phyloP scores from a whole-genome alignment of 305 asterid species.

The Fraxinus paxiana region DNA sequence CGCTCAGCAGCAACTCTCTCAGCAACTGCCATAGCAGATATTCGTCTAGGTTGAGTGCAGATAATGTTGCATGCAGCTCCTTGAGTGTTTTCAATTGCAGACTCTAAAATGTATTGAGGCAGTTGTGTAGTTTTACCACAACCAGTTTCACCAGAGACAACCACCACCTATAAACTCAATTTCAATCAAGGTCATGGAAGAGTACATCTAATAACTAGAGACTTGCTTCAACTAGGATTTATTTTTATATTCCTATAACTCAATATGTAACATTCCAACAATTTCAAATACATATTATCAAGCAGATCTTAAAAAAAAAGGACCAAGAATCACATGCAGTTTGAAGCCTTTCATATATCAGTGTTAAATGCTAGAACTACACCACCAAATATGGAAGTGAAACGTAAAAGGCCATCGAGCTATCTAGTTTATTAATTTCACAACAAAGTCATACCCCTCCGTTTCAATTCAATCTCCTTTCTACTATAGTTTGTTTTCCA shows the following conservation, averaged over 20 bases:
- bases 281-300: background rate
- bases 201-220: slow-evolving; percentile 3
- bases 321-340: background rate
- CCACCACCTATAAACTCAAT: slow-evolving; percentile 64
- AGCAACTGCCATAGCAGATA: slow-evolving; percentile 85
- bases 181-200: slow-evolving; percentile 14
- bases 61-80: slow-evolving; percentile 86
- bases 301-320: background rate
- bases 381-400: background rate
- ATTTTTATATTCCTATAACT: background rate
- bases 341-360: background rate
- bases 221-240: background rate
- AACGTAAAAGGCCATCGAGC: background rate
- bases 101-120: slow-evolving; percentile 86
- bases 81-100: slow-evolving; percentile 65
- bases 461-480: background rate
- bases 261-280: background rate
- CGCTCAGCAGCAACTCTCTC: slow-evolving; percentile 96
- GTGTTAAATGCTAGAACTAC: background rate
- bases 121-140: slow-evolving; percentile 93
- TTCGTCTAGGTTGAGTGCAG: slow-evolving; percentile 93
- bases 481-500: background rate
- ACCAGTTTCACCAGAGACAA: slow-evolving; percentile 91
- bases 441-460: background rate
- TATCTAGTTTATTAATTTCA: background rate